Evolutionary conservation across 2,329 filamentous ascomycete species (phyloP).

Genomic region (Alternaria novae-zelandiae): DNA sequence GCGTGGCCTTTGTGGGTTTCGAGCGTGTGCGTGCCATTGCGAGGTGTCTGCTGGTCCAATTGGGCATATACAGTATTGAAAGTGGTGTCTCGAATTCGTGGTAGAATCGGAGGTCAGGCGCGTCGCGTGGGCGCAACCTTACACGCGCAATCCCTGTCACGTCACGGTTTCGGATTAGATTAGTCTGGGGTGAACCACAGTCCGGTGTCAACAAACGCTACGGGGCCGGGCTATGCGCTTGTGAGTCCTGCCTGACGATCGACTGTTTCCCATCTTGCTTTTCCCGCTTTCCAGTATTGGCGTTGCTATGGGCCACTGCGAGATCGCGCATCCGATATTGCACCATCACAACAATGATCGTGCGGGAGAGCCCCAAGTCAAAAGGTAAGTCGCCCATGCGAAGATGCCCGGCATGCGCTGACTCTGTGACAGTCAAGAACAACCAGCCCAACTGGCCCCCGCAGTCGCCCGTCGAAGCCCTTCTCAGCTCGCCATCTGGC

Average conservation of each 20-base stretch:
- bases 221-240: conserved; percentile 3
- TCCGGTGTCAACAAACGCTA: conserved; percentile 26
- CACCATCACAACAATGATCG: conserved; percentile 49
- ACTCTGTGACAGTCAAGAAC: conserved; percentile 43
- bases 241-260: neutral
- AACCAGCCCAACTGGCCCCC: conserved; percentile 64
- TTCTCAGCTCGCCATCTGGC: conserved; percentile 76
- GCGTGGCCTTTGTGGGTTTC: conserved; percentile 28
- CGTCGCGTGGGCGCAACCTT: conserved; percentile 24
- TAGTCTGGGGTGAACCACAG: conserved; percentile 29
- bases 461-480: conserved; percentile 66
- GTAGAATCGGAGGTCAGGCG: neutral
- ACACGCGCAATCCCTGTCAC: conserved; percentile 37
- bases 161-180: conserved; percentile 35
- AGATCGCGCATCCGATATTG: conserved; percentile 14
- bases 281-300: conserved; percentile 7
- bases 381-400: conserved; percentile 38
- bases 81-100: neutral
- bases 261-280: neutral
- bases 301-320: conserved; percentile 38
- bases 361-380: conserved; percentile 56
- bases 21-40: conserved; percentile 47
- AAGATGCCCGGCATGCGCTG: conserved; percentile 15
- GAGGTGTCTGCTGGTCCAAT: neutral
- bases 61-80: neutral